phyloP scores from a whole-genome alignment of 1,284 basidiomycete species.

The Meripilus lineatus region DNA sequence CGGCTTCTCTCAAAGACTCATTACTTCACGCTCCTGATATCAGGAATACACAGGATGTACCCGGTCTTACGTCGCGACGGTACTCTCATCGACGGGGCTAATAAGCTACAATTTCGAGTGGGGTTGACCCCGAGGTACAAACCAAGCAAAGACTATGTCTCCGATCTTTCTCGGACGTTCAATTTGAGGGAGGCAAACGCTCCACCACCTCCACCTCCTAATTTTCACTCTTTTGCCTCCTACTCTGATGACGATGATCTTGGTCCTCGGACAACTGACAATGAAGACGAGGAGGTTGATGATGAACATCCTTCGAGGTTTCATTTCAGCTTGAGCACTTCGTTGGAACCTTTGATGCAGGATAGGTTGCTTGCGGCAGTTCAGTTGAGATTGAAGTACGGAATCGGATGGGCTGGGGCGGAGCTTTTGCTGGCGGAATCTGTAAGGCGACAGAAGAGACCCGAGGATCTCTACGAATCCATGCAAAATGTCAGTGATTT shows the following conservation, averaged over 20 bases:
- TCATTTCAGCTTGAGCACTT: constrained; percentile 55
- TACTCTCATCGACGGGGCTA: constrained; percentile 26
- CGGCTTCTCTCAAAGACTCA: constrained; percentile 45
- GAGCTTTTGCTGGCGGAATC: constrained; percentile 45
- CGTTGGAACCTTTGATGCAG: constrained; percentile 53
- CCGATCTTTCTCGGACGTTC: constrained; percentile 42
- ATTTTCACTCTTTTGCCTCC: neutral
- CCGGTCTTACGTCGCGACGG: constrained; percentile 42
- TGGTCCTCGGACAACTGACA: neutral
- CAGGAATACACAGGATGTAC: constrained; percentile 46
- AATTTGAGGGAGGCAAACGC: constrained; percentile 37
- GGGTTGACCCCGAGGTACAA: constrained; percentile 53
- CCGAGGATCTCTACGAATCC: constrained; percentile 31
- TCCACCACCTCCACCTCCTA: neutral
- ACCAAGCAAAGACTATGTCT: constrained; percentile 41
- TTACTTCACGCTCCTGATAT: constrained; percentile 54
- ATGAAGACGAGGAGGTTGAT: neutral
- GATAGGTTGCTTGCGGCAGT: constrained; percentile 47
- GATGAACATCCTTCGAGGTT: constrained; percentile 29
- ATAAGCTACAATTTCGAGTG: constrained; percentile 44
- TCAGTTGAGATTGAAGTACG: constrained; percentile 42
- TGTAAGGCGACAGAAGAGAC: constrained; percentile 40
- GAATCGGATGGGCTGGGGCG: constrained; percentile 59
- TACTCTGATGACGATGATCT: neutral
- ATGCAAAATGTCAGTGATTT: constrained; percentile 28